These are phyloP conservation scores for Hypericum androsaemum DNA, from an alignment of 345 rosid genomes.

Conservation along the genomic window DNA sequence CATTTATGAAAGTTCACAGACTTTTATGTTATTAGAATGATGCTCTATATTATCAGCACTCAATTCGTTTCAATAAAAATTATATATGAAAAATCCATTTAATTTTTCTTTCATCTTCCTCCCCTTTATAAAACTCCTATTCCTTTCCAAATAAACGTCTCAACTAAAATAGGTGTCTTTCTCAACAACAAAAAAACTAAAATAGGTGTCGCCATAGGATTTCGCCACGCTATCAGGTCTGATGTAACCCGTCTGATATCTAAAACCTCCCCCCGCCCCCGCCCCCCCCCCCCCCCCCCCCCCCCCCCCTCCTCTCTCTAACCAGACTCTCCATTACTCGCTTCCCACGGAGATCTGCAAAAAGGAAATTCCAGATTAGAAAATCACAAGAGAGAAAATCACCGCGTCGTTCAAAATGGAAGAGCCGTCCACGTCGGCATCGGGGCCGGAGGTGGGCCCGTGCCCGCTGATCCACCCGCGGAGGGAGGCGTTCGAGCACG, in stretches of 20 bases:
- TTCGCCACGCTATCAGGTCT: background rate
- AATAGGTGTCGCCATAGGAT: no score
- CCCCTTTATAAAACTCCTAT: no score
- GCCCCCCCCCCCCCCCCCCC: background rate
- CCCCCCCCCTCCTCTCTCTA: constrained; percentile 2
- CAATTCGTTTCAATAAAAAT: no score
- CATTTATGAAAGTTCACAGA: no score
- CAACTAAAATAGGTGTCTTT: no score
- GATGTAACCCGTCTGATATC: no score
- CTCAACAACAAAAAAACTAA: no score
- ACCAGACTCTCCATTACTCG: background rate
- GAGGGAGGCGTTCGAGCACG: constrained; percentile 93
- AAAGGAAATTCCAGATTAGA: background rate
- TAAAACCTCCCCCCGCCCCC: background rate
- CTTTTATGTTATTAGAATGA: no score
- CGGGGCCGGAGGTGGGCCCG: constrained; percentile 1
- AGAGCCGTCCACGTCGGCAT: constrained; percentile 2
- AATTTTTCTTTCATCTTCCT: no score
- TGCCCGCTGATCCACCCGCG: constrained; percentile 59
- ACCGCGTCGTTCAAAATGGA: background rate
- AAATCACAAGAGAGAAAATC: background rate
- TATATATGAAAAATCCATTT: no score
- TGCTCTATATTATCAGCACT: no score
- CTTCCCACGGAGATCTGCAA: constrained; percentile 4
- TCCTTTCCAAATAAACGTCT: no score